Evolutionary conservation across 257 asterid species (phyloP), one percentile per base, ranked within the genome.

Genomic region (Thymus mandschuricus): DNA sequence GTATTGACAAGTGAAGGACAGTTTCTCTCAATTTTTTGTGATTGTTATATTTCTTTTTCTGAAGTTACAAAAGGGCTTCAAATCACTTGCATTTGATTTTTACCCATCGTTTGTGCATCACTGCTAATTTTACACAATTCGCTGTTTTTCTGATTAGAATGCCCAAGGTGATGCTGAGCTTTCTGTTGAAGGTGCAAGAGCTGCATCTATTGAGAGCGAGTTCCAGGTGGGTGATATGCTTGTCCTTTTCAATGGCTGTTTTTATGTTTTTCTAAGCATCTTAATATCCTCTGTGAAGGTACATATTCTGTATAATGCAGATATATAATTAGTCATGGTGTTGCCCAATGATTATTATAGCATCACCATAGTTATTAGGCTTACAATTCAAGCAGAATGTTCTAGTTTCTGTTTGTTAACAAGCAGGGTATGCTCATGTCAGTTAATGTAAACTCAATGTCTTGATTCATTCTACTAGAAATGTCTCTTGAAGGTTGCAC

Each of bases 181-280:
- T 73, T 64, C 76, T 5, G 72, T 77, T 60, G 78, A 81, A 72
- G 84, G 70, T 75, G 81, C 70, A 77, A 68, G 72, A 29, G 66
- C 71, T 64, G 64, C 60, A 31, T 66, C 83, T 66, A 61, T 78
- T 72, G 81, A 77, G 72, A 63, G 77, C 34, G 87, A 84, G 71
- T 70, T 86, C 77, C 87, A 85, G 92, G 97, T 86, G 55, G 60
- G 72, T 69, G 69, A 57, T 71, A 73, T 8, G 15, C 69, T 58
- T 27, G 63, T 55, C 52, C 62, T 66, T 64, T 67, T 68, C 43
- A 41, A 48, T 60, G 66, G n/a, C 62, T 34, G 28, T 57, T 67
- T 65, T 60, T 12, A 50, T 60, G 66, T 66, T 59, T 15, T 72
- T 66, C 64, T 50, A 56, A 50, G 21, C 38, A 60, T 45, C 56